These are phyloP conservation scores for Nitzschia sp. DNA, from an alignment of 108 stramenopile genomes.

Conservation along the genomic window DNA sequence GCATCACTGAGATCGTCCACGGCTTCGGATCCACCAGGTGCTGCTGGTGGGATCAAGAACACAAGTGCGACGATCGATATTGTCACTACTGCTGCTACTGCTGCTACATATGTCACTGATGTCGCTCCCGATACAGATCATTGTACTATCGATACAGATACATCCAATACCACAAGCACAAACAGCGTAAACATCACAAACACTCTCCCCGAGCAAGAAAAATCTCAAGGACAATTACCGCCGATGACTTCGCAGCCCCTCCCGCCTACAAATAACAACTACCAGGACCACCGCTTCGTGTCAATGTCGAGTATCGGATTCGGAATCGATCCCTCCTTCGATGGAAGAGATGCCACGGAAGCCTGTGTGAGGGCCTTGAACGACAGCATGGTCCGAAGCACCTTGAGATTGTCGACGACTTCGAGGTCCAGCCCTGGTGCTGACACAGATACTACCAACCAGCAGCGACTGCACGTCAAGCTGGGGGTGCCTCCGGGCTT, in stretches of 20 bases:
- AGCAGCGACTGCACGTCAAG: conserved; percentile 33
- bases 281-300: conserved; percentile 1
- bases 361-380: conserved; percentile 42
- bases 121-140: neutral
- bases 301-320: conserved; percentile 43
- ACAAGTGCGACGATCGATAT: no score
- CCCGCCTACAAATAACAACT: neutral
- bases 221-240: neutral
- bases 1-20: no score
- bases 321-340: conserved; percentile 37
- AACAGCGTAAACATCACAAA: neutral
- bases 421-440: no score
- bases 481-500: conserved; percentile 48
- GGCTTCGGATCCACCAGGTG: no score
- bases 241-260: neutral
- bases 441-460: neutral
- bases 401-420: conserved; percentile 27
- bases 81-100: neutral
- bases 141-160: neutral
- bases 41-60: no score
- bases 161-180: neutral
- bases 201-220: neutral
- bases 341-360: conserved; percentile 49
- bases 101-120: neutral
- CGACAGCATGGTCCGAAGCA: conserved; percentile 51